Conservation (phyloP, 106 monocot genomes). For the Chionographis japonica region DNA sequence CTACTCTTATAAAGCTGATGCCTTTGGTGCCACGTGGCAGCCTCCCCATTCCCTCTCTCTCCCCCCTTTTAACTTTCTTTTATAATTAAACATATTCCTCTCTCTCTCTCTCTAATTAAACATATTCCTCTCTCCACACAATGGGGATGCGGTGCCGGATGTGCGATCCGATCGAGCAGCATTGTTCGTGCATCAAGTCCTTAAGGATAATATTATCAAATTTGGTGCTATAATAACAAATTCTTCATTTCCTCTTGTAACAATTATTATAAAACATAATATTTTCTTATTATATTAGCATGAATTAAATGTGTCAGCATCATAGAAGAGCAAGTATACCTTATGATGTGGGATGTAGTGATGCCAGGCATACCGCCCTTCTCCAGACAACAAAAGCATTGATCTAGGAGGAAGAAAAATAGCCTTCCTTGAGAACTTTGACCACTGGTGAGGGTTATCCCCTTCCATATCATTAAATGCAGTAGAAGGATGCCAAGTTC, state of each 20-base stretch:
- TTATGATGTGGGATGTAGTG: constrained; percentile 99
- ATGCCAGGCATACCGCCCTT: constrained; percentile 97
- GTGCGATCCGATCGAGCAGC: too few species aligned
- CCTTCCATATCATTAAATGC: constrained; percentile 10
- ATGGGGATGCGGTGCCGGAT: too few species aligned
- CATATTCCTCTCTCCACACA: too few species aligned
- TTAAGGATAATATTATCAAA: background rate
- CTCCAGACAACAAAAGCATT: constrained; percentile 92
- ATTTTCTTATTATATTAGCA: background rate
- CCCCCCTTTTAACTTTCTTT: too few species aligned
- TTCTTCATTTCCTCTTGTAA: too few species aligned
- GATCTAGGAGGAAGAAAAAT: constrained; percentile 88
- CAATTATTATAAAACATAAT: too few species aligned
- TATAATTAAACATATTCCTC: too few species aligned
- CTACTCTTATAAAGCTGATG: too few species aligned
- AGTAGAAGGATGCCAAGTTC: constrained; percentile 16
- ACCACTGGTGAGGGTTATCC: constrained; percentile 6
- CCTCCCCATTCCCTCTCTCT: too few species aligned
- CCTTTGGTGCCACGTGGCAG: too few species aligned
- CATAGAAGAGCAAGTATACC: constrained; percentile 29
- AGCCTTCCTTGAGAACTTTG: constrained; percentile 50
- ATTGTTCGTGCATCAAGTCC: background rate
- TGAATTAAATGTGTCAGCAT: background rate
- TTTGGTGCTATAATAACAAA: too few species aligned
- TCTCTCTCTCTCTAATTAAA: too few species aligned